Evolutionary conservation across 2,329 filamentous ascomycete species (phyloP).

Genomic region (Claviceps citrina): DNA sequence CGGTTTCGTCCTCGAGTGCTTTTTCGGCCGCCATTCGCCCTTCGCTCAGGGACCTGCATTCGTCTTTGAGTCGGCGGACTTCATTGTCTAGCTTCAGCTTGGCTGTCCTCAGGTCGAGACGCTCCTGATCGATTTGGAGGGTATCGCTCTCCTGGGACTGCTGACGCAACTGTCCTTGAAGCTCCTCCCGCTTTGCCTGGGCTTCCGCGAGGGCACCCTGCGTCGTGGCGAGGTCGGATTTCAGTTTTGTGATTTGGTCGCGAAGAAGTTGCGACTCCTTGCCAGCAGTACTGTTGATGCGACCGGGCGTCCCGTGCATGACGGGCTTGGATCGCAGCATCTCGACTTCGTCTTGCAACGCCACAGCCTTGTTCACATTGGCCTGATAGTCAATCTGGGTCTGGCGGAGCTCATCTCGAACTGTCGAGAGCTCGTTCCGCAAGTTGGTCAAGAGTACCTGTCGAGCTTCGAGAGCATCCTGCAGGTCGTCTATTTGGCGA

Average conservation of each 20-base stretch:
- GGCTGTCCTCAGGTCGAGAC: constrained; percentile 50
- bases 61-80: constrained; percentile 47
- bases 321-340: constrained; percentile 38
- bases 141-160: constrained; percentile 42
- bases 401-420: constrained; percentile 56
- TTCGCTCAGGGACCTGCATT: constrained; percentile 41
- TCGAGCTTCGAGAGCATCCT: constrained; percentile 53
- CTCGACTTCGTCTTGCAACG: constrained; percentile 62
- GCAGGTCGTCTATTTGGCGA: constrained; percentile 60
- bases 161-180: constrained; percentile 44
- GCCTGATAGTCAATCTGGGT: constrained; percentile 47
- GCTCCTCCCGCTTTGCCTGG: constrained; percentile 51
- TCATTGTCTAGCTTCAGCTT: constrained; percentile 55
- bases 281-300: constrained; percentile 38
- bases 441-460: constrained; percentile 50
- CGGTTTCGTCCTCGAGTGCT: constrained; percentile 50
- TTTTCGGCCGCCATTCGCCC: constrained; percentile 44
- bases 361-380: constrained; percentile 49
- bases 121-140: constrained; percentile 50
- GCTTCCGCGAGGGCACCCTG: constrained; percentile 40
- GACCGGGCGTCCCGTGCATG: constrained; percentile 12
- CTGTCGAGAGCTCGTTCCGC: constrained; percentile 47
- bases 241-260: constrained; percentile 43
- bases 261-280: constrained; percentile 49
- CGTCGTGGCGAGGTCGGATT: constrained; percentile 44